Percentiles rank a stretch among this genome's conserved stretches.
These are phyloP conservation scores for Vaccinium corymbosum DNA, from an alignment of 148 eudicot genomes.

Conservation along the genomic window DNA sequence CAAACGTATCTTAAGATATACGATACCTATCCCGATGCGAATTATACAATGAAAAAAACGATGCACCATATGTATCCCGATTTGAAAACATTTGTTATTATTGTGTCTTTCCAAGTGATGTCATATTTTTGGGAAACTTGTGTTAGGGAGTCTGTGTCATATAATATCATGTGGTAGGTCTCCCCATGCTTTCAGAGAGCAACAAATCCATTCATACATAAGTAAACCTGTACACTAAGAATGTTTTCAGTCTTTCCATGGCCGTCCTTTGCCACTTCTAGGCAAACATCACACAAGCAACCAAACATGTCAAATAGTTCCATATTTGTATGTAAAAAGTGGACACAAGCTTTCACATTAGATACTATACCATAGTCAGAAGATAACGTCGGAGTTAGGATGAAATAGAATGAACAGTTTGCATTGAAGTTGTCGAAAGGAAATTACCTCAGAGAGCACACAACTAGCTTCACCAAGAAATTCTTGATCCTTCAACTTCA, in stretches of 20 bases:
- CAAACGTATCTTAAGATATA: too few species aligned
- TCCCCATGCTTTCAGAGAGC: neutral
- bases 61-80: too few species aligned
- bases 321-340: neutral
- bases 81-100: neutral
- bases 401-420: neutral
- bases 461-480: constrained; percentile 87
- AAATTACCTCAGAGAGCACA: constrained; percentile 72
- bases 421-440: neutral
- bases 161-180: neutral
- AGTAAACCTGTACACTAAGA: neutral
- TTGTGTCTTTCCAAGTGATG: neutral
- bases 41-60: too few species aligned
- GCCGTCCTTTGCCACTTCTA: neutral
- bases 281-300: neutral
- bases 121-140: neutral
- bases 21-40: too few species aligned
- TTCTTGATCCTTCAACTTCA: constrained; percentile 77
- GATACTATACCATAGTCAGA: neutral
- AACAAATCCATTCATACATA: neutral
- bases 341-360: neutral
- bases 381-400: neutral
- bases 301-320: constrained; percentile 4
- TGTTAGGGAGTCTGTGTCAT: neutral
- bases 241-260: neutral